Evolutionary conservation across 495 filamentous ascomycete genomes (phyloP), one percentile per base, ranked within the genome.

Genomic region (Tuber borchii): DNA sequence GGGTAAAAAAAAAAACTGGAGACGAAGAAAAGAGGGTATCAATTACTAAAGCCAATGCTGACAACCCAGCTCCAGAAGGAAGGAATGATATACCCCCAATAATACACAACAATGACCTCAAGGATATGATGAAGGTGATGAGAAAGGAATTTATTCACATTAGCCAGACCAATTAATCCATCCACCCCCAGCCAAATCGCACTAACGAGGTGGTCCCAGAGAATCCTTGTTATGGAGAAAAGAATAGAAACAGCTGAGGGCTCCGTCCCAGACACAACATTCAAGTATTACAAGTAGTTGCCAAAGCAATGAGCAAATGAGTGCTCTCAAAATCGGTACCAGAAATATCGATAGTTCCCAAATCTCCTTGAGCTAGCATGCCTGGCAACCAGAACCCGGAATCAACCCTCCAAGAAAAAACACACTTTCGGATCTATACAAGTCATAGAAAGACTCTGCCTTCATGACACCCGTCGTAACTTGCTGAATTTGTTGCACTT

Each of bases 391-490:
- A 43, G 26, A 70, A 70, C 69, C n/a, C 20, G 9, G 22, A 71
- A n/a, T 6, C 22, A 72, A 61, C 34, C 69, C 51, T 44, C 17
- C 10, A 40, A 70, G 26, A 74, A 71, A 48, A 37, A 45, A 48
- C 44, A 69, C 69, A 42, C 69, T 43, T 44, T 51, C 74, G 10
- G 71, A 70, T 71, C 70, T 71, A 61, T 74, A 43, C 46, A 43
- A 70, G 70, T 44, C 26, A 75, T 65, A 31, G 51, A 61, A 65
- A 65, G 56, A 31, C 31, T 22, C 70, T 37, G 34, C 71, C 73
- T 69, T 75, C 77, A 74, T 79, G 70, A 73, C 72, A 72, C 40
- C 70, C 46, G 26, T 71, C 76, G 70, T 75, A 75, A 75, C 72
- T 79, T 51, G 56, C 26, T 73, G 56, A 73, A 75, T 43, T 79